Evolutionary conservation across 768 basidiomycete genomes (phyloP), one percentile per base, ranked within the genome.

Genomic region (Collybia sp.): DNA sequence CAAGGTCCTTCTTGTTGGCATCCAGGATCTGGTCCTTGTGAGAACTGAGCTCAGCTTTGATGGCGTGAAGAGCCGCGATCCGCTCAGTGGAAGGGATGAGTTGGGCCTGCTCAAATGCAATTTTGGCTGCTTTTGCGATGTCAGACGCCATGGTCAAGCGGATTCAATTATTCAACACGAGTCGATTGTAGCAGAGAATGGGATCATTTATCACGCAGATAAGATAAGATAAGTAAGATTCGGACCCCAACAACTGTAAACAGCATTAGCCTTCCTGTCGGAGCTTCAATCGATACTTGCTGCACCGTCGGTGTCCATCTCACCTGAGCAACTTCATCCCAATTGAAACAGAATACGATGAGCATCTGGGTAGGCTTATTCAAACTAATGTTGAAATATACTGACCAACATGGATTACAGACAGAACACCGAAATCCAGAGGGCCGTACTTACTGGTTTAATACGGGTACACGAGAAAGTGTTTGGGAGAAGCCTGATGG

Each of bases 401-500:
- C 30, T 43, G 12, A 33, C 15, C 35, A 13, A 13, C 30, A 48
- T 16, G 40, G 9, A 44, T 37, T 31, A 1, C 52, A 94, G 93
- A 93, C 90, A 2, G 93, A 95, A 60, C 91, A 96, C 67, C 83
- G 88, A 30, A 95, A 94, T 67, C 84, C 90, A 1, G 95, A 96
- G 60, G 93, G 93, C n/a, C 76, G 93, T n/a, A 92, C 90, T 0
- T 98, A 98, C 59, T 98, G 94, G 94, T 93, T 93, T 67, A 93
- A 96, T 61, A 83, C 90, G 0, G 76, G 73, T 9, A 89, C 87
- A 3, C 82, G 85, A 57, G 88, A 91, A 56, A 95, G 93, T 59
- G 92, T 94, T 43, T 98, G 94, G 95, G 94, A 97, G 68, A 99
- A 98, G 62, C 96, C 96, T 49, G 90, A 94, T 63, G 89, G 88